Conservation (phyloP, 208 protist genomes). For the Acanthamoeba healyi region DNA sequence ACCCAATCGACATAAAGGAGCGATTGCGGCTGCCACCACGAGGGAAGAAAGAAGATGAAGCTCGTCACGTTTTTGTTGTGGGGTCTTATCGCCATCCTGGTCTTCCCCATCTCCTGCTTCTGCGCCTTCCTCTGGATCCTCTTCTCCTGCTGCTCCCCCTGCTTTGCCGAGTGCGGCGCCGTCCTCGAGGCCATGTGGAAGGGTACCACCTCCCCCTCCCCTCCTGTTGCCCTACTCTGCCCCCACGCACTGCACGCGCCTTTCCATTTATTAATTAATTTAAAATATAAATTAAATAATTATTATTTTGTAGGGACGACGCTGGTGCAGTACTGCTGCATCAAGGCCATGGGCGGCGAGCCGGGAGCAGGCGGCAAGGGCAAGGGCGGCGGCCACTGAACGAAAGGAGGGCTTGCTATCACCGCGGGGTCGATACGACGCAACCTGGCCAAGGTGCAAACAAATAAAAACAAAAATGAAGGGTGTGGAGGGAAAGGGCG, state of each 20-base stretch:
- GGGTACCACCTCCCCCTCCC: not conserved
- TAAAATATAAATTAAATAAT: not conserved
- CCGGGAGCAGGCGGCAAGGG: not conserved
- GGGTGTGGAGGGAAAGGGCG: too few relatives aligned
- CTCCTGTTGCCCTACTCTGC: too few relatives aligned
- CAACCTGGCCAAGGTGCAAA: not conserved
- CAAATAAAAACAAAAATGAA: not conserved
- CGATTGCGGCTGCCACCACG: too few relatives aligned
- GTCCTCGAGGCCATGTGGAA: constrained; percentile 12
- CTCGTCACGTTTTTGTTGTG: constrained; percentile 32
- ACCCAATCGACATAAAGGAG: too few relatives aligned
- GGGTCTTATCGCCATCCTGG: constrained; percentile 30
- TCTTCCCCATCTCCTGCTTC: constrained; percentile 71
- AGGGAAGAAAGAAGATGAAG: constrained; percentile 6
- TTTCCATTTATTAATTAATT: not conserved
- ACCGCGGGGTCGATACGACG: too few relatives aligned
- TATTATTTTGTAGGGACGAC: not conserved
- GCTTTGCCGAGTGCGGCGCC: constrained; percentile 1
- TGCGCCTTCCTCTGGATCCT: constrained; percentile 56
- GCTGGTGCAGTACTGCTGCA: constrained; percentile 36
- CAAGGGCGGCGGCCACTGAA: too few relatives aligned
- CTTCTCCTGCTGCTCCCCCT: constrained; percentile 47
- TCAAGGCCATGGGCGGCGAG: not conserved
- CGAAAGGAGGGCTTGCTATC: too few relatives aligned
- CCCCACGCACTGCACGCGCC: too few relatives aligned